These are phyloP conservation scores for Solanum hybrid DNA, from an alignment of 305 asterid species.

Conservation along the genomic window DNA sequence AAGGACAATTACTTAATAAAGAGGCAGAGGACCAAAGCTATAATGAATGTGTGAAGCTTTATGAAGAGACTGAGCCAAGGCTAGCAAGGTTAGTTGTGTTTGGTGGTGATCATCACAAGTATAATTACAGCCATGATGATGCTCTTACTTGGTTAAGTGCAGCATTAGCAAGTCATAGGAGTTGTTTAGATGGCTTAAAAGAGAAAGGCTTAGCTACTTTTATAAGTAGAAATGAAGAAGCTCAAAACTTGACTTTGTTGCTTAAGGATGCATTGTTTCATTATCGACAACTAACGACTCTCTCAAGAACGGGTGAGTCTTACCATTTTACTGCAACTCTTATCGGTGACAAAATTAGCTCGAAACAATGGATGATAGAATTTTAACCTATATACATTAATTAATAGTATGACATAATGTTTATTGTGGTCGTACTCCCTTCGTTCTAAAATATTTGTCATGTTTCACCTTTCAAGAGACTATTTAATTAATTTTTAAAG, in stretches of 20 bases:
- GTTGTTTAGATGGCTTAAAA: constrained; percentile 61
- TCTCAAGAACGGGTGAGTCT: not conserved
- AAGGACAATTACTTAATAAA: not conserved
- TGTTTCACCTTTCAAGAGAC: not conserved
- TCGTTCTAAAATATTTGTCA: not conserved
- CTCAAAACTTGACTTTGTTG: constrained; percentile 28
- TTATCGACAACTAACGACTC: constrained; percentile 14
- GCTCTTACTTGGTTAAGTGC: constrained; percentile 66
- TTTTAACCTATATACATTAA: not conserved
- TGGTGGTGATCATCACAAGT: not conserved
- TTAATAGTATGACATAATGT: not conserved
- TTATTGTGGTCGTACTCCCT: not conserved
- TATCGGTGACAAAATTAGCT: not conserved
- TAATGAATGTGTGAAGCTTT: constrained; percentile 35
- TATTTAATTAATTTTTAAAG: not conserved
- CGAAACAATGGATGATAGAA: not conserved
- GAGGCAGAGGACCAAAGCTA: not conserved
- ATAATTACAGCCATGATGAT: constrained; percentile 34
- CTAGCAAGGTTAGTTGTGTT: constrained; percentile 28
- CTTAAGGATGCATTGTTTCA: constrained; percentile 46
- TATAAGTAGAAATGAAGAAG: constrained; percentile 17
- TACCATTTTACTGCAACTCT: no score
- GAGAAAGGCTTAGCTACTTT: constrained; percentile 18
- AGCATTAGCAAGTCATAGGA: constrained; percentile 48
- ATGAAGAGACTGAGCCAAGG: constrained; percentile 41